Percentiles rank a stretch among this genome's conserved stretches.
Evolutionary conservation across 148 eudicot species (phyloP).

Genomic region (Bassia scoparia): DNA sequence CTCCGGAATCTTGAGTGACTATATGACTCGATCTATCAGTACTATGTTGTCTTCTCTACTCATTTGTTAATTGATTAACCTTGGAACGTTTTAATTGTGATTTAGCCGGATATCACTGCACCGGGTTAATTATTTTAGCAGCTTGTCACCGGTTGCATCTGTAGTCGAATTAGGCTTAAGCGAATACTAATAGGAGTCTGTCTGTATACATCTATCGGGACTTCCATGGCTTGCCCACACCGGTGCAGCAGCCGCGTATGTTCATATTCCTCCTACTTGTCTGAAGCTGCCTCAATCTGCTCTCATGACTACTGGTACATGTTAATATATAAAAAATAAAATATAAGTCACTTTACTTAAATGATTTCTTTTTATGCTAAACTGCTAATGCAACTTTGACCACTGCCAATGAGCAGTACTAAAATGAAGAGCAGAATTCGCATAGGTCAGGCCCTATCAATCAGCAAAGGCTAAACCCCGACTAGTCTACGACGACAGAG

Average conservation of each 20-base stretch:
- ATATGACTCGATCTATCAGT: too few species aligned
- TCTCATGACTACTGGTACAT: conserved; percentile 41
- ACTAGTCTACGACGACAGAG: conserved; percentile 30
- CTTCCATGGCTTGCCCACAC: conserved; percentile 50
- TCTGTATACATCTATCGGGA: too few species aligned
- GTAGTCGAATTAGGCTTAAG: conserved; percentile 11
- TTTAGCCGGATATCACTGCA: conserved; percentile 43
- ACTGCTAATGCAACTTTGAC: too few species aligned
- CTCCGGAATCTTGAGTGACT: conserved; percentile 31
- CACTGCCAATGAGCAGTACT: conserved; percentile 22
- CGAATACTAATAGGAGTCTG: too few species aligned
- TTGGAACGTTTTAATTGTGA: not conserved
- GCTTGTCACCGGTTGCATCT: conserved; percentile 30
- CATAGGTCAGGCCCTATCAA: conserved; percentile 38
- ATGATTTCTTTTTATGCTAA: too few species aligned
- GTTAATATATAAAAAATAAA: too few species aligned
- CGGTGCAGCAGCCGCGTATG: conserved; percentile 32
- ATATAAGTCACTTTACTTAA: too few species aligned
- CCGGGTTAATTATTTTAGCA: conserved; percentile 47
- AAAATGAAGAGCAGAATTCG: conserved; percentile 29
- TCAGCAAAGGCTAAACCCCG: conserved; percentile 32
- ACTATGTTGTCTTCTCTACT: too few species aligned
- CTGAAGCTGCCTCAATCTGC: conserved; percentile 41
- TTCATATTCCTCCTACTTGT: conserved; percentile 41
- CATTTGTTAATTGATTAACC: too few species aligned